Percentiles rank a stretch among this genome's conserved stretches.
These are phyloP conservation scores for Chalciporus piperatus DNA, from an alignment of 768 basidiomycete genomes.

Conservation along the genomic window DNA sequence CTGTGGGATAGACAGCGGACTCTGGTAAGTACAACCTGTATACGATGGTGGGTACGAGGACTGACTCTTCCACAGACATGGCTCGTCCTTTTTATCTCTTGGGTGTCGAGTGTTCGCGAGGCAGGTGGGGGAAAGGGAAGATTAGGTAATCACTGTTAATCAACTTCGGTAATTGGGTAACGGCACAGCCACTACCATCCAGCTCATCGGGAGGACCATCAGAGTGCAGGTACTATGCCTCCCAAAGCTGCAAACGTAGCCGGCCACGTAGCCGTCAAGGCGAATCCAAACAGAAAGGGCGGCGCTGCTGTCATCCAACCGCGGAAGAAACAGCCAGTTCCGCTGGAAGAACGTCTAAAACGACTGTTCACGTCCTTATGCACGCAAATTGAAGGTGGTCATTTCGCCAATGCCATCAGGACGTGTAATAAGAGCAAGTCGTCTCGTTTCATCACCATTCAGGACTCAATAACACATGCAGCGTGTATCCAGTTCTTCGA, in stretches of 20 bases:
- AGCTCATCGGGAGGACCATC: neutral
- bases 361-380: constrained; percentile 75
- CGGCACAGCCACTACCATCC: constrained; percentile 11
- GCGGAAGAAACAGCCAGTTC: constrained; percentile 22
- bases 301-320: constrained; percentile 2
- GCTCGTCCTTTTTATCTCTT: constrained; percentile 21
- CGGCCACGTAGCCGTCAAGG: neutral
- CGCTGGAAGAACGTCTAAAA: constrained; percentile 36
- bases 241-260: constrained; percentile 9
- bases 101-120: neutral
- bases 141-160: constrained; percentile 25
- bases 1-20: constrained; percentile 18
- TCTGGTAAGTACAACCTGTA: neutral
- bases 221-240: constrained; percentile 13
- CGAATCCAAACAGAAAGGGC: constrained; percentile 5
- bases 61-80: constrained; percentile 58
- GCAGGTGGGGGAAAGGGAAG: neutral
- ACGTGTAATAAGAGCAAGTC: constrained; percentile 87
- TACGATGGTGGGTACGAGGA: constrained; percentile 7
- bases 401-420: constrained; percentile 82
- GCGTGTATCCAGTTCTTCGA: constrained; percentile 55
- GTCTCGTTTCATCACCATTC: constrained; percentile 19
- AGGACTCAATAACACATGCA: constrained; percentile 18
- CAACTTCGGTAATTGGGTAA: constrained; percentile 20
- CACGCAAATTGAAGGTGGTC: constrained; percentile 88